These are phyloP conservation scores for Physcia stellaris DNA, from an alignment of 495 filamentous ascomycete genomes.

Conservation along the genomic window DNA sequence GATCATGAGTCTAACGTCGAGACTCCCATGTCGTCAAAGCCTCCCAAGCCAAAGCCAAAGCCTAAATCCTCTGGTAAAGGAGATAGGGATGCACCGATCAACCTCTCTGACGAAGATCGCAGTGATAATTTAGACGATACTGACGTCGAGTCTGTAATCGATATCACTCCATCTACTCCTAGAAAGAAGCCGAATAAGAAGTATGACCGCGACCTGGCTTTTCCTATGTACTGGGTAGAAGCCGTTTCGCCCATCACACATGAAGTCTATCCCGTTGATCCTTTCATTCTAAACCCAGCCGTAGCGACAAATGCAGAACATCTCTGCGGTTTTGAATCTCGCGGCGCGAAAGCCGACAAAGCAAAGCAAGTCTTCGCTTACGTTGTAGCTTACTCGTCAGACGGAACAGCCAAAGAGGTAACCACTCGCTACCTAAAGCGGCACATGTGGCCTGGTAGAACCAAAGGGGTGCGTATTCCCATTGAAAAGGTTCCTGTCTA, in stretches of 20 bases:
- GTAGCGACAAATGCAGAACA: slow-evolving; percentile 56
- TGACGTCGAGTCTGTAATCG: slow-evolving; percentile 27
- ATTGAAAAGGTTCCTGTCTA: slow-evolving; percentile 68
- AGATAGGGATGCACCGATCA: slow-evolving; percentile 18
- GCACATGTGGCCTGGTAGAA: slow-evolving; percentile 74
- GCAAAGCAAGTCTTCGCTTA: slow-evolving; percentile 88
- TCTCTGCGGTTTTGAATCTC: slow-evolving; percentile 65
- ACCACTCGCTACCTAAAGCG: slow-evolving; percentile 83
- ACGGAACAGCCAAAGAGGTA: slow-evolving; percentile 88
- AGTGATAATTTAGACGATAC: slow-evolving; percentile 6
- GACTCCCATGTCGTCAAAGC: not conserved
- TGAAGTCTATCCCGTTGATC: slow-evolving; percentile 64
- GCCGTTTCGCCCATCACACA: slow-evolving; percentile 67
- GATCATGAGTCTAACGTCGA: not conserved
- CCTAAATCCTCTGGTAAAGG: slow-evolving; percentile 15
- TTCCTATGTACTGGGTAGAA: slow-evolving; percentile 90
- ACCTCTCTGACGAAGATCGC: slow-evolving; percentile 21
- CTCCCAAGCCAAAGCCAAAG: not conserved
- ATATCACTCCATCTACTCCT: slow-evolving; percentile 23
- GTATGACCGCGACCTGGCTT: slow-evolving; percentile 59
- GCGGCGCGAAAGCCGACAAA: slow-evolving; percentile 65
- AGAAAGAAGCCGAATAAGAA: slow-evolving; percentile 21
- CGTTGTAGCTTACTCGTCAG: slow-evolving; percentile 69
- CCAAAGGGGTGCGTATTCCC: slow-evolving; percentile 71
- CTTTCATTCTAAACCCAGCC: slow-evolving; percentile 51